These are phyloP conservation scores for Pisolithus albus DNA, from an alignment of 768 basidiomycete genomes.

Conservation along the genomic window DNA sequence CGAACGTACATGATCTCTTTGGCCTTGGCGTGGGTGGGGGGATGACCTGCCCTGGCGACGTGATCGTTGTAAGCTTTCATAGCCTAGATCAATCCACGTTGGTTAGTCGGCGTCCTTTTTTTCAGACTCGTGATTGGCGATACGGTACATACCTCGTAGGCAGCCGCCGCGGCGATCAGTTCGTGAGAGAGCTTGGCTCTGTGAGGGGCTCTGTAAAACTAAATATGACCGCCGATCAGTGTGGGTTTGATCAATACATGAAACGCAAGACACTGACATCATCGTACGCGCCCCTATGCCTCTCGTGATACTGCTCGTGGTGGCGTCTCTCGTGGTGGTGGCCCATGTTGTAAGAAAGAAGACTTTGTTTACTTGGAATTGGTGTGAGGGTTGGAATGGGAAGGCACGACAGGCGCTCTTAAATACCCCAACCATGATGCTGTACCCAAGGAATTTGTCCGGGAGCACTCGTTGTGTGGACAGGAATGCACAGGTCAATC, in stretches of 20 bases:
- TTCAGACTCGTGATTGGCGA: no score
- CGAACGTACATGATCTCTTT: no score
- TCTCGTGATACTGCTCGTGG: not conserved
- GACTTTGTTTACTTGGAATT: not conserved
- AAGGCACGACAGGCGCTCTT: not conserved
- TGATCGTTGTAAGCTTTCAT: no score
- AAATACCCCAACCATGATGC: not conserved
- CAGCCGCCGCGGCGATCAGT: conserved; percentile 58
- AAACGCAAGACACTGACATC: conserved; percentile 10
- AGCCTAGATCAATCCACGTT: no score
- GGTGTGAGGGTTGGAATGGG: not conserved
- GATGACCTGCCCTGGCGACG: no score
- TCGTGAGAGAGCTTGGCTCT: conserved; percentile 58
- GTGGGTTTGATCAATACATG: not conserved
- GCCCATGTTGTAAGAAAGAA: conserved; percentile 1
- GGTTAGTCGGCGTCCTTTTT: no score
- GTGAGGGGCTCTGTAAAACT: conserved; percentile 48
- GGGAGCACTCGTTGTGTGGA: not conserved
- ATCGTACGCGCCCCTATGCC: conserved; percentile 8
- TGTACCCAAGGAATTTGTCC: not conserved
- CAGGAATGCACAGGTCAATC: not conserved
- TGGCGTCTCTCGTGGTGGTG: conserved; percentile 9
- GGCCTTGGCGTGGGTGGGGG: no score
- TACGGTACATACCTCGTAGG: conserved; percentile 44
- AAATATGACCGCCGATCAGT: conserved; percentile 1